Conservation (phyloP, 139 green algal species). For the Micractinium sp. region DNA sequence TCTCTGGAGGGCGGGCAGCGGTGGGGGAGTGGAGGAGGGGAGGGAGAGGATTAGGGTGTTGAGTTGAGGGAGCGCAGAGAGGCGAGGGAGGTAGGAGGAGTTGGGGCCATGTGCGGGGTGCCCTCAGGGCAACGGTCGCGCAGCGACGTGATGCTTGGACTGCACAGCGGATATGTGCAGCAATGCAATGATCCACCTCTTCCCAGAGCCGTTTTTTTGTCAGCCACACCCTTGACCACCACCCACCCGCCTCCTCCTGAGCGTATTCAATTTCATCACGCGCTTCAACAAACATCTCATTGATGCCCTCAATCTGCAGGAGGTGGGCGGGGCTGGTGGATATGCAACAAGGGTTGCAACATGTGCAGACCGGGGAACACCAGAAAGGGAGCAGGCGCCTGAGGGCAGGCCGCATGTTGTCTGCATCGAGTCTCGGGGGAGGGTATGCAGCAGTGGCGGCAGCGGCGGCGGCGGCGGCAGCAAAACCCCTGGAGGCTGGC, state of each 20-base stretch:
- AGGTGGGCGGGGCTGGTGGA: background rate
- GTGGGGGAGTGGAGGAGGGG: background rate
- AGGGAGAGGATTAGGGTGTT: no score
- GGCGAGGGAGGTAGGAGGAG: background rate
- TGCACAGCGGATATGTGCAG: no score
- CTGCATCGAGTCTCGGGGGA: no score
- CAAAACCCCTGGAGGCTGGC: background rate
- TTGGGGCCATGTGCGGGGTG: no score
- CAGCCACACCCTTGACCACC: constrained; percentile 22
- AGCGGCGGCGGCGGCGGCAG: background rate
- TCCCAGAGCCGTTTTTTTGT: no score
- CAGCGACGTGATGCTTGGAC: no score
- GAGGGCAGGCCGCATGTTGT: no score
- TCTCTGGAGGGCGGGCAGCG: constrained; percentile 18
- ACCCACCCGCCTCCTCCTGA: constrained; percentile 50
- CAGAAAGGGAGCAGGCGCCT: background rate
- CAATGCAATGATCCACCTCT: no score
- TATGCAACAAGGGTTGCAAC: background rate
- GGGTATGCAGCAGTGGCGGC: background rate
- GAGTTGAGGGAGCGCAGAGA: background rate
- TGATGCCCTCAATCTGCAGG: constrained; percentile 63
- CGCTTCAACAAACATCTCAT: constrained; percentile 58
- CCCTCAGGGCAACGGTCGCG: no score
- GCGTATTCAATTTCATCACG: constrained; percentile 66
- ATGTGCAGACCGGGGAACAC: background rate